Evolutionary conservation across 2,329 filamentous ascomycete genomes (phyloP).

Genomic region (Talaromyces sp.): DNA sequence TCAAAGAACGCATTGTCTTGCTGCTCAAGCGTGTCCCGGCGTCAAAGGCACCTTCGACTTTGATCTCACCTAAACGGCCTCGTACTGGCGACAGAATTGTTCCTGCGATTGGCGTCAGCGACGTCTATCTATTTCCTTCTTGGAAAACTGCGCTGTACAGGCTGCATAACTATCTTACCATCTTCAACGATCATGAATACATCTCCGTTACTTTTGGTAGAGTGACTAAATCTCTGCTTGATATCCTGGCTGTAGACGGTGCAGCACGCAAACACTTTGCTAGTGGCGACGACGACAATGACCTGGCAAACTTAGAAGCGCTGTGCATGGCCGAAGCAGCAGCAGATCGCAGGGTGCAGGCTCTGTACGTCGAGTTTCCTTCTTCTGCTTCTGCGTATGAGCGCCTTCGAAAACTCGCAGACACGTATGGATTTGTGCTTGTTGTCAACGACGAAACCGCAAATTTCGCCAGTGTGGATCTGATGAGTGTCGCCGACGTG

Average conservation of each 20-base stretch:
- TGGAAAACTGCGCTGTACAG: not conserved
- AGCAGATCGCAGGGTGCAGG: not conserved
- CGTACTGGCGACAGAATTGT: not conserved
- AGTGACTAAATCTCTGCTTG: not conserved
- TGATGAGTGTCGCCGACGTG: slow-evolving; percentile 45
- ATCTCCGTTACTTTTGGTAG: not conserved
- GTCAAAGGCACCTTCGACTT: not conserved
- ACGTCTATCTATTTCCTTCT: not conserved
- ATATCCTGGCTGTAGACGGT: not conserved
- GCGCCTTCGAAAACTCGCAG: slow-evolving; percentile 37
- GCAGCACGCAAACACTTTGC: not conserved
- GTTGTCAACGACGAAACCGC: slow-evolving; percentile 34
- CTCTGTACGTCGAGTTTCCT: not conserved
- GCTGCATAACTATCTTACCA: not conserved
- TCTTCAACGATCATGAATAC: not conserved
- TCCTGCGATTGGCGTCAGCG: not conserved
- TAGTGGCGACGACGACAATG: not conserved
- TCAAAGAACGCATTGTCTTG: not conserved
- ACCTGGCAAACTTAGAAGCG: not conserved
- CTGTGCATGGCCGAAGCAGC: not conserved
- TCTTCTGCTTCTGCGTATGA: not conserved
- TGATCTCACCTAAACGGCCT: not conserved
- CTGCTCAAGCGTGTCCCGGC: not conserved
- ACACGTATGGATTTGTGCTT: slow-evolving; percentile 25
- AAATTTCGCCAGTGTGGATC: slow-evolving; percentile 36